A percentile compares a stretch with the other conserved stretches of the same genome.
Conservation (phyloP, 176 grass and related monocot species). For the Oryza coarctata region DNA sequence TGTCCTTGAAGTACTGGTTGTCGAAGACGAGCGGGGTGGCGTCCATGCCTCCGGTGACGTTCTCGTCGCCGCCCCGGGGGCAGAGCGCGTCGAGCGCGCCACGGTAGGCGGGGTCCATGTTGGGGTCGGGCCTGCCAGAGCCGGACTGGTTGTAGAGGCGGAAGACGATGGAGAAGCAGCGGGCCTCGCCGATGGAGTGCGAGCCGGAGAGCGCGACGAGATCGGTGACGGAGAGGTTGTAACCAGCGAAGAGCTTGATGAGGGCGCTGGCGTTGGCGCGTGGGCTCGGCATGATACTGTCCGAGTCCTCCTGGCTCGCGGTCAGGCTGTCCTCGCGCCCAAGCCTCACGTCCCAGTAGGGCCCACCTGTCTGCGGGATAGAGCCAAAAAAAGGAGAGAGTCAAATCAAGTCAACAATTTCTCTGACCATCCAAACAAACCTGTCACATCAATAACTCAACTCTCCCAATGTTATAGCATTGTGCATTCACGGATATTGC, state of each 20-base stretch:
- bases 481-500: not conserved
- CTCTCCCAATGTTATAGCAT: not conserved
- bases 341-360: constrained; percentile 74
- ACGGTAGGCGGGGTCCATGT: constrained; percentile 70
- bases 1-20: constrained; percentile 95
- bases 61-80: constrained; percentile 50
- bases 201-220: constrained; percentile 90
- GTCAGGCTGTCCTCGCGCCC: constrained; percentile 73
- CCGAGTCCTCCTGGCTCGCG: constrained; percentile 74
- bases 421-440: not conserved
- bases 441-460: not conserved
- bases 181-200: constrained; percentile 77
- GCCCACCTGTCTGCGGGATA: constrained; percentile 70
- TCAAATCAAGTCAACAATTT: not conserved
- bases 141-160: constrained; percentile 96
- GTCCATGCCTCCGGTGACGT: constrained; percentile 68
- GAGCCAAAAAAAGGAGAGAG: not conserved
- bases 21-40: constrained; percentile 74
- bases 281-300: constrained; percentile 81
- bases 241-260: constrained; percentile 61
- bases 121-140: constrained; percentile 69
- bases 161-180: constrained; percentile 92
- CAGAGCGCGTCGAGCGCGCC: constrained; percentile 60
- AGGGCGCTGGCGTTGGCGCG: constrained; percentile 69
- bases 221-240: constrained; percentile 68